Evolutionary conservation across 306 rosid species (phyloP), one percentile per base, ranked within the genome.

Genomic region (Trifolium dubium): DNA sequence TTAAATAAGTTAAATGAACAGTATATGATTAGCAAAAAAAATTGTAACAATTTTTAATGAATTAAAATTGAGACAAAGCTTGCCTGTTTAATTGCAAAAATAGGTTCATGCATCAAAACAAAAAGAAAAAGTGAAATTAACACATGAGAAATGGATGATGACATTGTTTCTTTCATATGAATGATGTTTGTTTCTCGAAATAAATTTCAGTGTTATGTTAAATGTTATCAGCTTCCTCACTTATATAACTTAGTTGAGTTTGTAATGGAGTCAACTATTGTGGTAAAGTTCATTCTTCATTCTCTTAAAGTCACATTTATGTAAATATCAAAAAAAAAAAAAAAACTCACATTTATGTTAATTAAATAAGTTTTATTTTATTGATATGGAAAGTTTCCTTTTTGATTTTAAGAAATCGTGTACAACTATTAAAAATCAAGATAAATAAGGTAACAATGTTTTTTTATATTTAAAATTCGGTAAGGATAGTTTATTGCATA

Each of bases 61-160:
- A 28, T 29, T 15, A 65, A 28, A 30, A 0, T 13, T 12, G 56
- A 59, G 54, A n/a, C 11, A 41, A 50, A 58, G 28, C 75, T 68
- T 78, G 40, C 96, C 87, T 85, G 80, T 77, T 88, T 83, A 43
- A 51, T 31, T 44, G 89, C 91, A 31, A 63, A 18, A 1, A 73
- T 28, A 2, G 77, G 79, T 14, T 73, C 7, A 10, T 78, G 87
- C 28, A 81, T 31, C 14, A 89, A 32, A 69, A 68, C 53, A 43
- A 71, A 70, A 15, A 89, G 10, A 44, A 87, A 8, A 69, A 86
- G 10, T 12, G 81, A 63, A 2, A 68, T 14, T 46, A 87, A 28
- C 49, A 80, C 12, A 14, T 62, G 74, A 77, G 40, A 30, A 39
- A 17, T 35, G n/a, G 79, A 53, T 13, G 10, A 8, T 2, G 66